Evolutionary conservation across 2,329 filamentous ascomycete genomes (phyloP).

Genomic region (Trichophyton benhamiae): DNA sequence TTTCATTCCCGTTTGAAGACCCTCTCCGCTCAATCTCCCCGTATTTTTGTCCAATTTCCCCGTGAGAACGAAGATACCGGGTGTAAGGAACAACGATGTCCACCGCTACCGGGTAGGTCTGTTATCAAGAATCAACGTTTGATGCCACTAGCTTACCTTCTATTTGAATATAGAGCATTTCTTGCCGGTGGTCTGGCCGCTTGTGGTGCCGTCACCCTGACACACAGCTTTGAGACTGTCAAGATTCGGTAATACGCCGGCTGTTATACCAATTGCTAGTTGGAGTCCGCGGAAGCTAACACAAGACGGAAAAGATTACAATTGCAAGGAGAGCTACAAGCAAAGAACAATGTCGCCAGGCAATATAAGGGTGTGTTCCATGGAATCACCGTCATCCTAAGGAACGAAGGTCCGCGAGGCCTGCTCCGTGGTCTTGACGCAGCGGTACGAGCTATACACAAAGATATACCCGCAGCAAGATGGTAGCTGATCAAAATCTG

Average conservation of each 20-base stretch:
- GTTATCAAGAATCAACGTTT: background rate
- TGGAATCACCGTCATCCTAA: conserved; percentile 76
- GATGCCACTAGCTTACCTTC: background rate
- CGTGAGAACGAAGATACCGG: background rate
- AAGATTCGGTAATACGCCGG: conserved; percentile 73
- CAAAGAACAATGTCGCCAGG: conserved; percentile 70
- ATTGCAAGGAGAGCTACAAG: conserved; percentile 86
- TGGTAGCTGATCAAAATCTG: background rate
- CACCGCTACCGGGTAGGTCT: conserved; percentile 40
- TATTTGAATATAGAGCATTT: conserved; percentile 53
- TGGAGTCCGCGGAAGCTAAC: background rate
- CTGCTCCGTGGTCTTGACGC: conserved; percentile 81
- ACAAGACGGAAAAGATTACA: conserved; percentile 55
- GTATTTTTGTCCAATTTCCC: background rate
- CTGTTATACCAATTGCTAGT: background rate
- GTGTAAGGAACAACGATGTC: conserved; percentile 41
- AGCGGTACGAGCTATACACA: conserved; percentile 43
- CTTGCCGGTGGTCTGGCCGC: conserved; percentile 92
- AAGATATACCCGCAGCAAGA: background rate
- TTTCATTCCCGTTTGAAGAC: background rate
- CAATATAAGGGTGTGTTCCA: conserved; percentile 87
- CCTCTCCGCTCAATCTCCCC: background rate
- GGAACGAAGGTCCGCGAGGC: conserved; percentile 76
- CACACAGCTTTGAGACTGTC: conserved; percentile 95
- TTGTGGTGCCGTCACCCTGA: conserved; percentile 92